Base-by-base conservation (phyloP, 202 grass and related monocot genomes). In the Sporobolus alterniflorus region DNA sequence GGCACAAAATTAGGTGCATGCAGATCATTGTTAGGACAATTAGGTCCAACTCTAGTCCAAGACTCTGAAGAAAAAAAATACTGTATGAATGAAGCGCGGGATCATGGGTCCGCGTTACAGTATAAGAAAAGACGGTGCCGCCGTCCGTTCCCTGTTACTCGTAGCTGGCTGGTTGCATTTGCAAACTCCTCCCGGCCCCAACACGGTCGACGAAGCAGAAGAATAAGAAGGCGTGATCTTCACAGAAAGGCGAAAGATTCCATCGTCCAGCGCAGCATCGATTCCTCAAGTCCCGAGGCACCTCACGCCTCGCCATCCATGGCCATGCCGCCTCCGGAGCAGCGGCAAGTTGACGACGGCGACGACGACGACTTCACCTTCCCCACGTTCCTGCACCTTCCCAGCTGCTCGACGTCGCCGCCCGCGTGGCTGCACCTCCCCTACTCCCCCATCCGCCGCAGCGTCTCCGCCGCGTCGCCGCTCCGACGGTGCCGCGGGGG, bases 401-500 rank as follows among this genome's bases (percentile, higher is more conserved):
- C 68, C n/a, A n/a, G n/a, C 8, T 79, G 66, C 54, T 40, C 83
- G 25, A 0, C 67, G 3, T 26, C 76, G 3, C 70, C 52, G 44
- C 82, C 87, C 11, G 76, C 52, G 0, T 85, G 77, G 82, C 71
- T 85, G 39, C 72, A 57, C 54, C n/a, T 57, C 54, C 25, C 76
- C 18, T 49, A 80, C 31, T 90, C 88, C 2, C 88, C 88, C 31
- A 90, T 90, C 78, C 88, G 83, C 48, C 83, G 88, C 25, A 90
- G 88, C 83, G 86, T 90, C 88, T 90, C 88, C 78, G 73, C 78
- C 60, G 83, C 48, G 18, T 86, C 83, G 49, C 88, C 83, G 57
- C 10, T 75, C 6, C 78, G 33, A 5, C 9, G 32, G 9, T 25
- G n/a, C 81, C 36, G 36, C 36, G 36, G 36, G 36, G 87, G 82